Base-by-base conservation (phyloP, 176 grass and related monocot species). In the Pontederia paniculata region DNA sequence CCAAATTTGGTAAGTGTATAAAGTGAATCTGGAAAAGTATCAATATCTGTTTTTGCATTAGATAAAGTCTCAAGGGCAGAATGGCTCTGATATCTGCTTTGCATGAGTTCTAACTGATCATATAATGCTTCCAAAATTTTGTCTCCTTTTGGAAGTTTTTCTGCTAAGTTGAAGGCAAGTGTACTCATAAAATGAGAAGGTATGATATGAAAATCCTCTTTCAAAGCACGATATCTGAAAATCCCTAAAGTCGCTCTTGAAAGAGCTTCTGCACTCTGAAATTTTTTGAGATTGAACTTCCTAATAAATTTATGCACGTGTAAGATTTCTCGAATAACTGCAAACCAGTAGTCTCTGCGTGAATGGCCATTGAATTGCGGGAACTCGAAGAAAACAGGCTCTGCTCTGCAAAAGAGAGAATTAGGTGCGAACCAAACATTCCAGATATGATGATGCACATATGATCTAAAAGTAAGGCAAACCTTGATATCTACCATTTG, bases 81-180 rank as follows among this genome's bases (percentile, higher is more conserved):
- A 7, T 47, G 54, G n/a, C 42, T 73, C 49, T 58, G 68, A 41
- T 70, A 78, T 72, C 63, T 81, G 8, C 48, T 62, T 54, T 65
- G 42, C 1, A 86, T 55, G 12, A 71, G 58, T 50, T 88, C 50
- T 61, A 91, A 68, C 45, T 98, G 74, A 21, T 44, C 70, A 7
- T 90, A 70, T 69, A 98, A 49, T 21, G 83, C 93, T 58, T 84
- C 80, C 62, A 98, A 23, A 68, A 98, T 84, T 60, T 88, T 98
- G 60, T 98, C 93, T 16, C 93, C 93, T 63, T 98, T 91, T 9
- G 93, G 93, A 37, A 98, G 69, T 67, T 91, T 88, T 76, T 98
- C 93, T 54, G 86, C 83, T 13, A 98, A 28, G 75, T 91, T 87
- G 60, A 98, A 98, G 13, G 83, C 78, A 49, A 98, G 83, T 68